Evolutionary conservation across 768 basidiomycete species (phyloP), one percentile per base, ranked within the genome.

Genomic region (Rhizopogon sp.): DNA sequence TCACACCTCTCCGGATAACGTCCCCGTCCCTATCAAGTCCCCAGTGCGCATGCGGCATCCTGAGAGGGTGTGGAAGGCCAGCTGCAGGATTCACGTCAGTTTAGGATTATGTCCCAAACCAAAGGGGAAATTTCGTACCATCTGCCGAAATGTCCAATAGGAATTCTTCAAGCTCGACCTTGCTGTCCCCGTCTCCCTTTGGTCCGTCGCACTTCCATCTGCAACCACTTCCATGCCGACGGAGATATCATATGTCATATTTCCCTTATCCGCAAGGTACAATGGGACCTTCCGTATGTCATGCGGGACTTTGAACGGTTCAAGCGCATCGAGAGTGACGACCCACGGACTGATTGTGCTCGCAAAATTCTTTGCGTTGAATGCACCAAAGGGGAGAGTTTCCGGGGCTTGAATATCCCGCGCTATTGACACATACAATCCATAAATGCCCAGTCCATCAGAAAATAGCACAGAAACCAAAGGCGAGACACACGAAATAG

Each of bases 291-390:
- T 43, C n/a, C 52, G 40, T 20, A 43, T 43, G 31, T 52, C 52
- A 43, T 43, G 52, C 31, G 14, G 17, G 28, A 52, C 31, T 13
- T 33, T 41, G 43, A 53, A 53, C 7, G 52, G 52, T 31, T 53
- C 52, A 42, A 53, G 28, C 22, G 52, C 52, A 22, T 53, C 52
- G 13, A 53, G 52, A 13, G 52, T 53, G 52, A 53, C 43, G 14
- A 53, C 52, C 52, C 52, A 53, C 16, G 52, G 52, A 17, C 52
- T 53, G 40, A 53, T 53, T 6, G 52, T 53, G 40, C 40, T 43
- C 17, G 52, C 52, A 20, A 53, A 53, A 29, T 53, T 53, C 43
- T 53, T 53, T 33, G 52, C 52, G 7, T 53, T 53, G 11, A 53
- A 53, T 31, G 52, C 52, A 6, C 40, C 52, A 1, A 53, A 53